Evolutionary conservation across 2,329 filamentous ascomycete species (phyloP), one percentile per base, ranked within the genome.

Genomic region (Claviceps africana): DNA sequence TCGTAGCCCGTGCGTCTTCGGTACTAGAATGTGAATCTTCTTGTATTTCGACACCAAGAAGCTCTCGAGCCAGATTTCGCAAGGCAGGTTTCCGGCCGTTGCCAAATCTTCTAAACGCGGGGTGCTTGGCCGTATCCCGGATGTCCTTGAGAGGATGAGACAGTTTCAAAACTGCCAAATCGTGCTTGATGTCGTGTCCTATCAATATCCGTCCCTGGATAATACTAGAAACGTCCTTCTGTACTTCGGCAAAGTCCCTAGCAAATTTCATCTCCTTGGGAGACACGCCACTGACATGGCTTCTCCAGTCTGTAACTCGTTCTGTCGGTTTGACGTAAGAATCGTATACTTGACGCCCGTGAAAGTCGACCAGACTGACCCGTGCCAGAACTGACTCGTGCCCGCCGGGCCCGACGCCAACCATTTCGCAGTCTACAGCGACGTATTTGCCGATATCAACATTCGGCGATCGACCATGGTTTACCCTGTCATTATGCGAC

Each of bases 371-470:
- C 17, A 95, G 72, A 63, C 87, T 95, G 52, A 91, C 88, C 47
- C 93, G 81, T 1, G 93, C 93, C 45, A 98, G 78, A 0, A 82
- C 82, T 37, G 88, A 89, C 62, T 82, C 78, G 57, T 83, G 75
- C 22, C 81, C 78, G 49, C 81, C 81, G 1, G 79, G 78, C 0
- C 85, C 86, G 13, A 94, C 81, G 47, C 91, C 93, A 28, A 98
- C 93, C 93, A 98, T 98, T 70, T 98, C 93, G 67, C 93, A 98
- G 71, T 98, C 93, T 47, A 98, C 80, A 21, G 87, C 86, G 43
- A 98, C 72, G 65, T 95, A 98, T 74, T 93, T 95, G 50, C 91
- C 93, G 21, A 90, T 72, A 51, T 88, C 79, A 37, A 85, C 70
- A 6, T 76, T 79, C 25, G 72, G 66, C 1, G 78, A 76, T 3